These are phyloP conservation scores for Adansonia grandidieri DNA, from an alignment of 441 rosid genomes.

Conservation along the genomic window DNA sequence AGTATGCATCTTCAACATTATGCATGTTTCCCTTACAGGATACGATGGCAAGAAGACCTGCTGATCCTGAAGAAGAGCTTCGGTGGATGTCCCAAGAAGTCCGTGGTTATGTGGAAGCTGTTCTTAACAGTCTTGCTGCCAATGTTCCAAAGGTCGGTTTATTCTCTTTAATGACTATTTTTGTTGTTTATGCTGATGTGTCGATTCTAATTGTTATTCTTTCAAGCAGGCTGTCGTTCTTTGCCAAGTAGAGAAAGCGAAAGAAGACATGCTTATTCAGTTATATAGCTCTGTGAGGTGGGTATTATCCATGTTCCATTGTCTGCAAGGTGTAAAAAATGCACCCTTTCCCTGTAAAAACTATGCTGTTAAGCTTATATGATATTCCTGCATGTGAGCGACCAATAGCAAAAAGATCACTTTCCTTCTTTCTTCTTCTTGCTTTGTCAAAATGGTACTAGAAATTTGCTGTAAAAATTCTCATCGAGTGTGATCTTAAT, in stretches of 20 bases:
- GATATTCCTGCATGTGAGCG: not conserved
- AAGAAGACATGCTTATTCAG: constrained; percentile 99
- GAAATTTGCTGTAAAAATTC: not conserved
- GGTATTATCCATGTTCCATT: constrained; percentile 18
- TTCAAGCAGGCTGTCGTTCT: constrained; percentile 94
- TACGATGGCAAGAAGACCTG: constrained; percentile 89
- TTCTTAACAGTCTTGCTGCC: constrained; percentile 98
- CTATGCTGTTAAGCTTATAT: not conserved
- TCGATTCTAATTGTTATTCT: constrained; percentile 21
- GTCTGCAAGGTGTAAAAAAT: not conserved
- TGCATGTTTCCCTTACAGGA: constrained; percentile 52
- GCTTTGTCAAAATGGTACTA: not conserved
- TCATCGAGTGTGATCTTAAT: not conserved
- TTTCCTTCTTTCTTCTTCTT: not conserved
- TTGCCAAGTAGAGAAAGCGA: constrained; percentile 99
- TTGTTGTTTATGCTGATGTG: constrained; percentile 2
- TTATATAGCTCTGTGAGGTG: constrained; percentile 96
- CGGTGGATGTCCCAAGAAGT: constrained; percentile 99
- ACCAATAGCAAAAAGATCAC: not conserved
- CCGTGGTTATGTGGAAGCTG: constrained; percentile 99
- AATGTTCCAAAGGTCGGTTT: constrained; percentile 89
- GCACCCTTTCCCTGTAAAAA: not conserved
- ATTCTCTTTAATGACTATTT: constrained; percentile 21
- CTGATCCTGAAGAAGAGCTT: constrained; percentile 98
- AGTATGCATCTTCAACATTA: not conserved